These are phyloP conservation scores for Sphagnum tenellum DNA, from an alignment of 225 moss, liverwort and hornwort genomes.

Conservation along the genomic window DNA sequence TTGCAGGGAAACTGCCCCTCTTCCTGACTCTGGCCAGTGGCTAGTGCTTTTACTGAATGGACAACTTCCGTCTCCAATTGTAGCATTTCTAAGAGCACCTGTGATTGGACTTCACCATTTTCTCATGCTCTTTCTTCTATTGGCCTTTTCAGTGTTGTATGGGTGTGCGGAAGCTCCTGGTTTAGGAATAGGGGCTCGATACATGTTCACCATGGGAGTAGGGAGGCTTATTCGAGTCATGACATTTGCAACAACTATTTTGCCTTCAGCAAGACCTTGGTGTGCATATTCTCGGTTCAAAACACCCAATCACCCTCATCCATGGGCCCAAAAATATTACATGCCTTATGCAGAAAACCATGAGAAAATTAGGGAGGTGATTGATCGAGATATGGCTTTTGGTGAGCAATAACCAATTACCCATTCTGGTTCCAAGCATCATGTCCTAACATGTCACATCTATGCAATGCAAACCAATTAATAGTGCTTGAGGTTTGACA, in stretches of 20 bases:
- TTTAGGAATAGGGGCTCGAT: constrained; percentile 79
- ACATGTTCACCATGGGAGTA: constrained; percentile 91
- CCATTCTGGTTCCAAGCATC: neutral
- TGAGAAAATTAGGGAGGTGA: constrained; percentile 52
- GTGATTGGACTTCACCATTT: constrained; percentile 90
- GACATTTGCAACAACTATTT: constrained; percentile 75
- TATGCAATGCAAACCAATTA: neutral
- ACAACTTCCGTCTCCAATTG: constrained; percentile 44
- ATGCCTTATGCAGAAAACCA: constrained; percentile 69
- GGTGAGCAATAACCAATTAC: constrained; percentile 25
- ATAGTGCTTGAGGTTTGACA: too few species aligned
- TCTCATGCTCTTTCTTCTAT: constrained; percentile 78
- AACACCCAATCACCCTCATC: constrained; percentile 68
- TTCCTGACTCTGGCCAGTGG: constrained; percentile 87
- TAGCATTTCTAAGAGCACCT: constrained; percentile 69
- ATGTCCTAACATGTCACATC: neutral
- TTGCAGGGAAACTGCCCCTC: constrained; percentile 60
- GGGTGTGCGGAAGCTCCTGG: constrained; percentile 83
- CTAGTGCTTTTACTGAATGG: constrained; percentile 58
- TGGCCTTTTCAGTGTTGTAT: constrained; percentile 75
- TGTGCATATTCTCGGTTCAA: constrained; percentile 77
- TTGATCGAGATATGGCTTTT: constrained; percentile 49
- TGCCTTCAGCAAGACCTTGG: constrained; percentile 95
- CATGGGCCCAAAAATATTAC: constrained; percentile 89
- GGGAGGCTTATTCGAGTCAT: constrained; percentile 78